A percentile compares a stretch with the other conserved stretches of the same genome.
Evolutionary conservation across 768 basidiomycete genomes (phyloP).

Genomic region (Boletus insuetus): DNA sequence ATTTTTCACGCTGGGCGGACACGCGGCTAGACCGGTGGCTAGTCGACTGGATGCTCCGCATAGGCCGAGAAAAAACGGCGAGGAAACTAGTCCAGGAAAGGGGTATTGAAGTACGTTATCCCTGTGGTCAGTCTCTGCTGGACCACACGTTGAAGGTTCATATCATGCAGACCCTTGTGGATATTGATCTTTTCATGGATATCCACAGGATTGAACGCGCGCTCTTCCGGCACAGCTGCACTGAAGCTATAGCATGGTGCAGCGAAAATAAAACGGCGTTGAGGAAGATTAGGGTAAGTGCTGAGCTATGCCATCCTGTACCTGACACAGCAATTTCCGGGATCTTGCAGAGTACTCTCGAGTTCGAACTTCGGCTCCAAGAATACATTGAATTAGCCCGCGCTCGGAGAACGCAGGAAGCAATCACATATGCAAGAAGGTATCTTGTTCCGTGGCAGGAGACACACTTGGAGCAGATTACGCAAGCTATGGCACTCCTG

Average conservation of each 20-base stretch:
- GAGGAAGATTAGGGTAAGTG: conserved; percentile 79
- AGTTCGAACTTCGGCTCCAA: conserved; percentile 94
- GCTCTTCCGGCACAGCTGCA: conserved; percentile 69
- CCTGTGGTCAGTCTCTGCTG: conserved; percentile 16
- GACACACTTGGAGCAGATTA: conserved; percentile 75
- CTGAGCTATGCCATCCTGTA: conserved; percentile 6
- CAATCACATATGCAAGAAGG: conserved; percentile 82
- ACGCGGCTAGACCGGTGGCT: conserved; percentile 84
- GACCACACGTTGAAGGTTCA: conserved; percentile 16
- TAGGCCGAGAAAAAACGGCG: conserved; percentile 76
- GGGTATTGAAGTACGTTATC: conserved; percentile 67
- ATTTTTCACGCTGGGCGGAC: conserved; percentile 76
- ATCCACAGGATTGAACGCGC: conserved; percentile 85
- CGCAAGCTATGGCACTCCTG: conserved; percentile 71
- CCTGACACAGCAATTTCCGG: conserved; percentile 17
- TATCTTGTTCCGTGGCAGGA: conserved; percentile 80
- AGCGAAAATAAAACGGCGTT: conserved; percentile 93
- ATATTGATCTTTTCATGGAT: conserved; percentile 89
- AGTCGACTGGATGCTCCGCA: conserved; percentile 87
- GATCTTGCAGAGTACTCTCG: conserved; percentile 75
- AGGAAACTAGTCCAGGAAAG: conserved; percentile 70
- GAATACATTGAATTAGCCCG: conserved; percentile 94
- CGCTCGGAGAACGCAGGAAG: conserved; percentile 59
- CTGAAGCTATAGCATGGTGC: conserved; percentile 93
- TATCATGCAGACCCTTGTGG: conserved; percentile 67